Base-by-base conservation (phyloP, 192 early-diverging fungal genomes). In the Backusella morwellensis region DNA sequence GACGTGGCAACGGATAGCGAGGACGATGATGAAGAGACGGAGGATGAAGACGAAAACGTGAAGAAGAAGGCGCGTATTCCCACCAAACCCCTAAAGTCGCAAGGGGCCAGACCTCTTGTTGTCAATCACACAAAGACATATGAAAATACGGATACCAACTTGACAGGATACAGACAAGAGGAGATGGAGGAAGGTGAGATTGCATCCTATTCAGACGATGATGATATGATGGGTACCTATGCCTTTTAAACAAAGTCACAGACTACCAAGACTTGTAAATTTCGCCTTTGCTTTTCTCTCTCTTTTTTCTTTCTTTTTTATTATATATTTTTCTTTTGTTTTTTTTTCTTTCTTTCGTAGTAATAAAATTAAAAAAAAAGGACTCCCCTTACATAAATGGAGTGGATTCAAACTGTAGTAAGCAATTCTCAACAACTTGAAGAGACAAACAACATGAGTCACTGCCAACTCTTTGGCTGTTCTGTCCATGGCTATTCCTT, bases 121-220 rank as follows among this genome's bases (percentile, higher is more conserved):
- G 38, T 35, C 29, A 21, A 32, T 44, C 40, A 26, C 19, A 21
- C 68, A 38, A 35, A 69, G 38, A 42, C 40, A 21, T 32, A 26
- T 11, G 40, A 40, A 42, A 44, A 26, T 11, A 71, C 26, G 70
- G 41, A 26, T 71, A 71, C 70, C 26, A 38, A 38, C 40, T 44
- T 26, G 21, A 71, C 70, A 67, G 34, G 66, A 29, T 35, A 35
- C 11, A 67, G 32, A 67, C 29, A 67, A 67, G 70, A 71, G 23
- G 70, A 71, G n/a, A 71, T 71, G 70, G 70, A 71, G 32, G 70
- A 71, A 26, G 70, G 70, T 44, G 70, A 71, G 26, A 71, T 71
- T 26, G 70, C 23, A 21, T 56, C 54, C 41, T 44, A 44, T 71
- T 71, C 70, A 23, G 70, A 71, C 14, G 70, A 71, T 56, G 54